A percentile compares a stretch with the other conserved stretches of the same genome.
Evolutionary conservation across 805 yeast genomes (phyloP).

Genomic region (Lachancea sp.): DNA sequence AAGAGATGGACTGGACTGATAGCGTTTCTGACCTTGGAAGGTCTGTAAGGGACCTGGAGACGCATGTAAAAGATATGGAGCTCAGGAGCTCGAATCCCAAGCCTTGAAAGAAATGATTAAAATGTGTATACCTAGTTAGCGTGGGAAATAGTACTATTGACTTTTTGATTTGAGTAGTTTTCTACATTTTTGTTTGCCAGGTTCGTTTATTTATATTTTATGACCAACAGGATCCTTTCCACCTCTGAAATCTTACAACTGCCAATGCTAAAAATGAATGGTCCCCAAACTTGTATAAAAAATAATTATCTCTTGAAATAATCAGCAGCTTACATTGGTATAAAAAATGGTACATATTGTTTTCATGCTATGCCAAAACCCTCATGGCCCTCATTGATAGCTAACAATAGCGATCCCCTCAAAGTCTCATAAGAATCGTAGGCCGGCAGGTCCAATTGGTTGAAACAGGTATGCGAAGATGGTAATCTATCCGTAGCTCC

Average conservation of each 20-base stretch:
- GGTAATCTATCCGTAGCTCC: conserved; percentile 84
- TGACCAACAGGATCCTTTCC: too few relatives aligned
- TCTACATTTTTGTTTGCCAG: too few relatives aligned
- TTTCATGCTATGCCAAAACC: conserved; percentile 69
- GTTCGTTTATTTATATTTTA: too few relatives aligned
- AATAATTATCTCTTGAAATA: too few relatives aligned
- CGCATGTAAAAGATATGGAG: conserved; percentile 11
- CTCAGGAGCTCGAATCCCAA: background rate
- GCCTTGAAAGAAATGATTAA: too few relatives aligned
- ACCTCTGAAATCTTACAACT: too few relatives aligned
- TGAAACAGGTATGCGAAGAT: conserved; percentile 94
- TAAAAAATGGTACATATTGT: background rate
- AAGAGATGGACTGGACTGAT: conserved; percentile 11
- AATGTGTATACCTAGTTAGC: too few relatives aligned
- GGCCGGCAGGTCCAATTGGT: conserved; percentile 89
- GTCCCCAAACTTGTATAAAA: too few relatives aligned
- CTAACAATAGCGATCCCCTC: conserved; percentile 71
- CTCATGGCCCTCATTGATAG: conserved; percentile 91
- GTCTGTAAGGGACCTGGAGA: conserved; percentile 10
- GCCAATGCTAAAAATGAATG: too few relatives aligned
- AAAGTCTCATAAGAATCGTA: conserved; percentile 84
- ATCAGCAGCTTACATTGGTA: background rate
- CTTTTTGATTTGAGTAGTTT: too few relatives aligned
- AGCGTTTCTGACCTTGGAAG: conserved; percentile 9
- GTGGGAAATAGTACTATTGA: too few relatives aligned